Evolutionary conservation across 2,329 filamentous ascomycete genomes (phyloP).

Genomic region (Colletotrichum echinochloae): DNA sequence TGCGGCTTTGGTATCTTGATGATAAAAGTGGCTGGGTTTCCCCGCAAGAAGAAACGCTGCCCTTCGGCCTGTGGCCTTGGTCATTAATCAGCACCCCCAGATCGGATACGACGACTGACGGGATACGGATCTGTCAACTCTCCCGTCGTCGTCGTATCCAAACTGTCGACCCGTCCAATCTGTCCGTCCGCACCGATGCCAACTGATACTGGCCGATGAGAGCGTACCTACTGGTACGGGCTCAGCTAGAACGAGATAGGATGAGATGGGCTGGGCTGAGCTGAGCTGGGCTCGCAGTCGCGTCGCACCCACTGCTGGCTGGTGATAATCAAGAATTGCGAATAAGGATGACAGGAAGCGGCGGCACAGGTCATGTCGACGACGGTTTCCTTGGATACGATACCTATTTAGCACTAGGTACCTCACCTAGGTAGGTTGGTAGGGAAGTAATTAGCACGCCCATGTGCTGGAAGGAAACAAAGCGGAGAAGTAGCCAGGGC

Average conservation of each 20-base stretch:
- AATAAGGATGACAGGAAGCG: background rate
- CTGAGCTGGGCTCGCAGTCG: background rate
- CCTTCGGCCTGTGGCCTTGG: conserved; percentile 22
- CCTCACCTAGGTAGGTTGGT: no score
- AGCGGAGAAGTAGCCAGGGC: conserved; percentile 7
- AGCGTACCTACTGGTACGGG: background rate
- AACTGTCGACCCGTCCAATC: background rate
- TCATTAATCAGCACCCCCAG: conserved; percentile 16
- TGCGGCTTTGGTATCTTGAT: conserved; percentile 1
- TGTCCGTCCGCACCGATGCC: background rate
- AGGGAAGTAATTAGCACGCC: background rate
- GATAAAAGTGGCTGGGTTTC: conserved; percentile 36
- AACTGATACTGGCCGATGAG: background rate
- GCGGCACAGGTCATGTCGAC: background rate
- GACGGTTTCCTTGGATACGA: background rate
- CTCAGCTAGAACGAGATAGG: background rate
- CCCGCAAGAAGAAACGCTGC: conserved; percentile 35
- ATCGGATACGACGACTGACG: background rate
- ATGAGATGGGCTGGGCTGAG: background rate
- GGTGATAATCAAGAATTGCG: background rate
- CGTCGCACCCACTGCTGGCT: background rate
- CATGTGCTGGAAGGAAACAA: background rate
- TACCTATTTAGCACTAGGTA: no score
- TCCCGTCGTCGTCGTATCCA: background rate
- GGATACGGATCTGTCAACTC: background rate